Conservation (phyloP, 1,139 yeast genomes). For the Nakaseomyces delphensis region DNA sequence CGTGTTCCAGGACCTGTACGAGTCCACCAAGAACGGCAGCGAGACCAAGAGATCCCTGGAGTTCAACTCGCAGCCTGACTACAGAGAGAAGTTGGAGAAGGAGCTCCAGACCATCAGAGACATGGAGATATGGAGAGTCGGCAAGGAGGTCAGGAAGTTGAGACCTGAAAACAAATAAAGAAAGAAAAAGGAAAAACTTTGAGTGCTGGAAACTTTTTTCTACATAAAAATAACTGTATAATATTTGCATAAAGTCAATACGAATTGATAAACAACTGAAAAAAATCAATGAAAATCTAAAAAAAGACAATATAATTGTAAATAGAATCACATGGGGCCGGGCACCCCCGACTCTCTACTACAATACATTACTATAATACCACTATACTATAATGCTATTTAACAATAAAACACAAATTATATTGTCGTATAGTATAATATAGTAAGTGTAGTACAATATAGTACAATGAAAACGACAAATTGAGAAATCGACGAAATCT, state of each 20-base stretch:
- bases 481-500: too few species aligned
- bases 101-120: constrained; percentile 89
- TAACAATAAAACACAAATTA: too few species aligned
- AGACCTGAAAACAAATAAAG: constrained; percentile 95
- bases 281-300: neutral
- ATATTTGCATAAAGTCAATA: constrained; percentile 1
- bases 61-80: constrained; percentile 95
- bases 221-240: neutral
- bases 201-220: constrained; percentile 11
- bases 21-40: constrained; percentile 88
- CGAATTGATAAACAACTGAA: neutral
- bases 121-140: constrained; percentile 99
- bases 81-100: constrained; percentile 91
- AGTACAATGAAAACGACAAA: too few species aligned
- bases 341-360: too few species aligned
- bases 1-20: constrained; percentile 91
- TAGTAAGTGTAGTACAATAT: too few species aligned
- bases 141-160: constrained; percentile 98
- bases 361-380: too few species aligned
- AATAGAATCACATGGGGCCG: too few species aligned
- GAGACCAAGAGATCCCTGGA: constrained; percentile 98
- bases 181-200: neutral
- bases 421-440: too few species aligned
- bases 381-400: too few species aligned
- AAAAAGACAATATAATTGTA: too few species aligned